A percentile compares a stretch with the other conserved stretches of the same genome.
These are phyloP conservation scores for Salix brachista DNA, from an alignment of 345 rosid genomes.

Conservation along the genomic window DNA sequence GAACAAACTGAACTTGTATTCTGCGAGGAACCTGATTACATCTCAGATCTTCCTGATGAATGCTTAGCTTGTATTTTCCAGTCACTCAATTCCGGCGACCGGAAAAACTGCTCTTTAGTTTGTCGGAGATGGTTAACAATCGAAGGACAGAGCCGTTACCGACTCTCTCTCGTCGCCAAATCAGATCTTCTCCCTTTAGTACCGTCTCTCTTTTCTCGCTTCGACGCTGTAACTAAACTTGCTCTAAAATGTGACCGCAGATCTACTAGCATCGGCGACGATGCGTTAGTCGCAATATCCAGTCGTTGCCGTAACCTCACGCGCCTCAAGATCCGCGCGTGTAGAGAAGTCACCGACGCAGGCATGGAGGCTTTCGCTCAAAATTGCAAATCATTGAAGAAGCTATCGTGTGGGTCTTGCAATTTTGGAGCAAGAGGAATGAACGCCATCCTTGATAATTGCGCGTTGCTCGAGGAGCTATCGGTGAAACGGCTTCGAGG, in stretches of 20 bases:
- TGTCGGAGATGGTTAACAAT: conserved; percentile 66
- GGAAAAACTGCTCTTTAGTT: conserved; percentile 67
- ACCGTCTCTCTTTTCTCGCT: conserved; percentile 61
- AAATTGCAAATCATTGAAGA: conserved; percentile 70
- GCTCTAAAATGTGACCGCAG: conserved; percentile 81
- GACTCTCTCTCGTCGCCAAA: conserved; percentile 69
- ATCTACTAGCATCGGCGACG: conserved; percentile 68
- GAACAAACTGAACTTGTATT: conserved; percentile 6
- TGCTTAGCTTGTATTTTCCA: conserved; percentile 75
- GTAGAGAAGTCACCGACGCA: conserved; percentile 67
- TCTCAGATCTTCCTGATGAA: conserved; percentile 70
- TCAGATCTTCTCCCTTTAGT: conserved; percentile 53
- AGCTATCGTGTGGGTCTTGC: conserved; percentile 80
- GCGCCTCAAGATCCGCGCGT: conserved; percentile 75
- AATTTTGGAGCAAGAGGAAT: conserved; percentile 76
- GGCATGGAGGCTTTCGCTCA: conserved; percentile 66
- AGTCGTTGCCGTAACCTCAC: conserved; percentile 58
- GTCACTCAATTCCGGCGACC: conserved; percentile 52
- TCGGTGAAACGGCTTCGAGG: conserved; percentile 82
- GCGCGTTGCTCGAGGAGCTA: conserved; percentile 62
- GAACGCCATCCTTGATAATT: conserved; percentile 74
- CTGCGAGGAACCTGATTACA: conserved; percentile 39
- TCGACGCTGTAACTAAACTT: conserved; percentile 81
- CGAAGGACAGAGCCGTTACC: conserved; percentile 84
- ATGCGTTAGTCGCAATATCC: conserved; percentile 63